A percentile compares a stretch with the other conserved stretches of the same genome.
Evolutionary conservation across 2,329 filamentous ascomycete species (phyloP).

Genomic region (Colletotrichum higginsianum): DNA sequence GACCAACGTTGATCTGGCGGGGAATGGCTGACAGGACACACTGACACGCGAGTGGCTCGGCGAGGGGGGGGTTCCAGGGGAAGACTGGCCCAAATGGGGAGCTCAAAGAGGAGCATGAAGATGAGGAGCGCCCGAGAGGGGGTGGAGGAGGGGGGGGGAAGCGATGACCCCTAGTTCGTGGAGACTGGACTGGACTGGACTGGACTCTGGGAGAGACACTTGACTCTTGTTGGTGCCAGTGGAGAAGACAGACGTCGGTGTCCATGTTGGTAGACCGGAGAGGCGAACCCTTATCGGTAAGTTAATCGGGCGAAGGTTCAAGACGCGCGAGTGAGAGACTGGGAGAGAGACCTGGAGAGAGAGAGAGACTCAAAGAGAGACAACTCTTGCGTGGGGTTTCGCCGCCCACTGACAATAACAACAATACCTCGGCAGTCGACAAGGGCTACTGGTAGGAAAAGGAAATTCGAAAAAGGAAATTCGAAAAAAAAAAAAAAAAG

Average conservation of each 20-base stretch:
- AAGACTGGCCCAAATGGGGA: not conserved
- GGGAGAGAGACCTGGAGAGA: not conserved
- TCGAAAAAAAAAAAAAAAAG: no score
- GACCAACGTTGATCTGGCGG: conserved; percentile 20
- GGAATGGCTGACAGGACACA: conserved; percentile 7
- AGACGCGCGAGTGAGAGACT: not conserved
- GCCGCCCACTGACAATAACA: not conserved
- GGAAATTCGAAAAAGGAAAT: no score
- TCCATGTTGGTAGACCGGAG: conserved; percentile 29
- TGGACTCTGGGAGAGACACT: conserved; percentile 12
- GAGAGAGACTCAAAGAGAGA: not conserved
- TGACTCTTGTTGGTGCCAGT: conserved; percentile 15
- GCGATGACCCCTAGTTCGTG: conserved; percentile 10
- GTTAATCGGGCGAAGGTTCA: conserved; percentile 20
- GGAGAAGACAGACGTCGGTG: not conserved
- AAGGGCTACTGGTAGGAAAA: not conserved
- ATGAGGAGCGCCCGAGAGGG: not conserved
- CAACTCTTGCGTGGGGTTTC: conserved; percentile 19
- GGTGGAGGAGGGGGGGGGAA: not conserved
- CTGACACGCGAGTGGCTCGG: conserved; percentile 15
- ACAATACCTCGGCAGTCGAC: not conserved
- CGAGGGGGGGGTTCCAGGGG: not conserved
- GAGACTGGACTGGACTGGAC: not conserved
- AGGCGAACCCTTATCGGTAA: conserved; percentile 27
- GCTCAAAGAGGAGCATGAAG: not conserved